Percentiles rank a stretch among this genome's conserved stretches.
Evolutionary conservation across 2,329 filamentous ascomycete genomes (phyloP).

Genomic region (Alternaria metachromatica): DNA sequence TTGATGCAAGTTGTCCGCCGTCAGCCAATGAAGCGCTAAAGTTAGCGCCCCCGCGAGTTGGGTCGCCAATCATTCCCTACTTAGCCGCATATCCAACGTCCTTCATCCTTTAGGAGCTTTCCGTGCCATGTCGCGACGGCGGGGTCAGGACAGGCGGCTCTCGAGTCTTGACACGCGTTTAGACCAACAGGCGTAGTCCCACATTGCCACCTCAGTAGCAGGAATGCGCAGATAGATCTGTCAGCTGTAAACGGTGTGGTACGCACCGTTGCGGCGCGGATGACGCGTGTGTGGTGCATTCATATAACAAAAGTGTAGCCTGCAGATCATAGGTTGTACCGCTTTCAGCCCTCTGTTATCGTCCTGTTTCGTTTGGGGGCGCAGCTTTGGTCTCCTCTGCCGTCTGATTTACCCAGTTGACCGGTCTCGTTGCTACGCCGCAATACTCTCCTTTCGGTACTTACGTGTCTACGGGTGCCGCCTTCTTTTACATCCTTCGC

Average conservation of each 20-base stretch:
- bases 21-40: conserved; percentile 17
- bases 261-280: conserved; percentile 32
- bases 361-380: conserved; percentile 26
- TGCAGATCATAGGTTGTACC: conserved; percentile 42
- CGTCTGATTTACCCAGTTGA: conserved; percentile 24
- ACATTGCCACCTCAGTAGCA: conserved; percentile 23
- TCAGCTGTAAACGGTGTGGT: conserved; percentile 8
- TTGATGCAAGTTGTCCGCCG: conserved; percentile 11
- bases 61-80: conserved; percentile 15
- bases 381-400: conserved; percentile 25
- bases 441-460: conserved; percentile 12
- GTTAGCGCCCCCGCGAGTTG: conserved; percentile 23
- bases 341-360: conserved; percentile 31
- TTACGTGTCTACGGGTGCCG: conserved; percentile 9
- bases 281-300: conserved; percentile 33
- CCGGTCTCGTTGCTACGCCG: conserved; percentile 23
- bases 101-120: conserved; percentile 14
- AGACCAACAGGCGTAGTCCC: conserved; percentile 20
- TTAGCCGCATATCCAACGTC: conserved; percentile 12
- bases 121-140: conserved; percentile 27
- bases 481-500: conserved; percentile 18
- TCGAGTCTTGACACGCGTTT: conserved; percentile 24
- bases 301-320: conserved; percentile 41
- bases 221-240: conserved; percentile 6
- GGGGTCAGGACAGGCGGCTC: conserved; percentile 18